These are phyloP conservation scores for Neopestalotiopsis sp. DNA, from an alignment of 2,329 filamentous ascomycete species.

Conservation along the genomic window DNA sequence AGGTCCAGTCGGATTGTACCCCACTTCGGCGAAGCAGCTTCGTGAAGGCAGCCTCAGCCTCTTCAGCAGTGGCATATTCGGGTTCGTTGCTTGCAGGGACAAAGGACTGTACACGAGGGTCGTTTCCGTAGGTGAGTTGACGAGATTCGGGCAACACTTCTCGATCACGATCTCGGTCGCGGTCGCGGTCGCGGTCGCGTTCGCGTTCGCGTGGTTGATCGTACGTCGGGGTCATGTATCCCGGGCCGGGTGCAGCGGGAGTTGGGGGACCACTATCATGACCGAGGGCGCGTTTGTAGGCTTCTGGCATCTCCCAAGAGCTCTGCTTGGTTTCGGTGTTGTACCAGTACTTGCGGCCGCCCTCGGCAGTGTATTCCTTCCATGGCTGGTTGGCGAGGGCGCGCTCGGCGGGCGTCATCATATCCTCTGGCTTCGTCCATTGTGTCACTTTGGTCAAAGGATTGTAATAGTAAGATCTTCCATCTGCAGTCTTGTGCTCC, in stretches of 20 bases:
- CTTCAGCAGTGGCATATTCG: slow-evolving; percentile 79
- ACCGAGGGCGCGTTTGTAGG: slow-evolving; percentile 76
- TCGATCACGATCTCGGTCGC: too few species aligned
- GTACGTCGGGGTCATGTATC: slow-evolving; percentile 31
- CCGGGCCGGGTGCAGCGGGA: slow-evolving; percentile 47
- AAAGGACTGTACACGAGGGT: slow-evolving; percentile 62
- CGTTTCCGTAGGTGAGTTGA: slow-evolving; percentile 62
- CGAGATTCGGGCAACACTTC: slow-evolving; percentile 55
- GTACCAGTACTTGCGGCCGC: slow-evolving; percentile 93
- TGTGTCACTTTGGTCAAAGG: slow-evolving; percentile 82
- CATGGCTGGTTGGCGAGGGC: slow-evolving; percentile 83
- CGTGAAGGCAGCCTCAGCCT: slow-evolving; percentile 90
- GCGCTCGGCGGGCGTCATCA: slow-evolving; percentile 85
- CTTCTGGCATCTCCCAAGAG: slow-evolving; percentile 92
- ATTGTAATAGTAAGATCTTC: slow-evolving; percentile 92
- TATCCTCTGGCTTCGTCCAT: slow-evolving; percentile 92
- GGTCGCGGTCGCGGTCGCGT: too few species aligned
- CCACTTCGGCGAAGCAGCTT: slow-evolving; percentile 86
- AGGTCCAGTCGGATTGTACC: slow-evolving; percentile 90
- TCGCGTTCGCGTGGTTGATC: slow-evolving; percentile 43
- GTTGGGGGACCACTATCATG: slow-evolving; percentile 53
- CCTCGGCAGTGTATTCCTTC: slow-evolving; percentile 89
- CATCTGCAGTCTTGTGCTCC: slow-evolving; percentile 80
- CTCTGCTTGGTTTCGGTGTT: slow-evolving; percentile 91
- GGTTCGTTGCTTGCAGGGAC: slow-evolving; percentile 72